Base-by-base conservation (phyloP, 805 yeast species). In the Wickerhamomyces bisporus region DNA sequence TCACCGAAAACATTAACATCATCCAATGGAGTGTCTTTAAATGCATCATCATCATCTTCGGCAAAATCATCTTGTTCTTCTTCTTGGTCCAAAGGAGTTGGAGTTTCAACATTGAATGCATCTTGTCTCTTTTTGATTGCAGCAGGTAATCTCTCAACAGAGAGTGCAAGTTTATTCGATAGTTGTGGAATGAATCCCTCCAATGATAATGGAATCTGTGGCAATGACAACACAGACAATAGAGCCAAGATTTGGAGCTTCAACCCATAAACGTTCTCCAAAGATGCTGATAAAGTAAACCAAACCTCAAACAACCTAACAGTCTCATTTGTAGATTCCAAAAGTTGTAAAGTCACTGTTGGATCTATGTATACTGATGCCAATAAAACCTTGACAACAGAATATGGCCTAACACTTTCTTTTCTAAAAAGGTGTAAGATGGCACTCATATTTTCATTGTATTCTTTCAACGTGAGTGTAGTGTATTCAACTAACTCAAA, bases 11-110 rank as follows among this genome's bases (percentile, higher is more conserved):
- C 79, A 55, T 88, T 84, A 32, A 87, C 60, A 30, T 71, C 66
- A 58, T 89, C 97, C 41, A 91, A 68, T 7, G 93, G 86, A 1
- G 94, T 81, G 47, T 79, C 83, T 40, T 81, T 77, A 58, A 83
- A 72, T 12, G 93, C 78, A 53, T 82, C 95, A 52, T 87, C 96
- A 38, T 80, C 79, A 30, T 63, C 68, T 26, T 64, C 68, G 9
- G 16, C 45, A 28, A 23, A 23, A n/a, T 34, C 44, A 38, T 57
- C 62, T 38, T 81, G 77, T 5, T 79, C 86, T 40, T 81, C 87
- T 19, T 55, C 63, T 13, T 6, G 12, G 17, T 14, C 30, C 33
- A 13, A 32, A 10, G 53, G 50, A 12, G 51, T 47, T n/a, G 45
- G 42, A 43, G 40, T 52, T 37, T 60, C 83, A 33, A 75, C 74